Evolutionary conservation across 1,139 yeast species (phyloP), one percentile per base, ranked within the genome.

Genomic region (Scheffersomyces cryptocercus): DNA sequence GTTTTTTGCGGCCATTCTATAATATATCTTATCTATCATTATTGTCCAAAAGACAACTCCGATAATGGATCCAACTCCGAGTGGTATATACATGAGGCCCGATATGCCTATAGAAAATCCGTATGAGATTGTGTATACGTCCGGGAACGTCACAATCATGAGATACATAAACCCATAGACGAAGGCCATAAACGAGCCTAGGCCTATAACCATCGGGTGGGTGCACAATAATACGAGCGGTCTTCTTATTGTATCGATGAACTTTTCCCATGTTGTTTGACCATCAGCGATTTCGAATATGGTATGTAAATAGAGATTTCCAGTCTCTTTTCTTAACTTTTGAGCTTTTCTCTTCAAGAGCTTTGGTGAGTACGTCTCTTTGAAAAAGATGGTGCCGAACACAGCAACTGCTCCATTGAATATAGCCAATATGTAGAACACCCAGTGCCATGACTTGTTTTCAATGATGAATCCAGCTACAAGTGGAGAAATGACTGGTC

Each of bases 131-230:
- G 65, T 56, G 73, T 78, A 82, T 28, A 81, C 77, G 2, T 63
- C 46, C 3, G 87, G 86, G 60, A 79, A 82, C 2, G 84, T 73
- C 24, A 79, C 82, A 42, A 82, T 69, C 69, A 4, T 63, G 41
- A 70, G 56, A 50, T 70, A 70, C 70, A 70, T 64, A 49, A 70
- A 68, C 10, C 75, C 75, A 49, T 70, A 70, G 20, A 69, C 65
- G 52, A 70, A 67, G 2, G 75, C 74, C 64, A 70, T 62, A 43
- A 68, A 70, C 20, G 73, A 62, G 52, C 85, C 85, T 16, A 81
- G 61, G 0, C 84, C 83, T 32, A 79, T 63, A 15, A 83, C 80
- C 74, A 83, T 80, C 3, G 87, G 87, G 55, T 84, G 81, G 28
- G 77, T 68, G 31, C 68, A 56, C 31, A 83, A 64, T 51, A 83